Percentiles rank a stretch among this genome's conserved stretches.
Conservation (phyloP, 495 filamentous ascomycete species). For the Cladorrhinum samala region DNA sequence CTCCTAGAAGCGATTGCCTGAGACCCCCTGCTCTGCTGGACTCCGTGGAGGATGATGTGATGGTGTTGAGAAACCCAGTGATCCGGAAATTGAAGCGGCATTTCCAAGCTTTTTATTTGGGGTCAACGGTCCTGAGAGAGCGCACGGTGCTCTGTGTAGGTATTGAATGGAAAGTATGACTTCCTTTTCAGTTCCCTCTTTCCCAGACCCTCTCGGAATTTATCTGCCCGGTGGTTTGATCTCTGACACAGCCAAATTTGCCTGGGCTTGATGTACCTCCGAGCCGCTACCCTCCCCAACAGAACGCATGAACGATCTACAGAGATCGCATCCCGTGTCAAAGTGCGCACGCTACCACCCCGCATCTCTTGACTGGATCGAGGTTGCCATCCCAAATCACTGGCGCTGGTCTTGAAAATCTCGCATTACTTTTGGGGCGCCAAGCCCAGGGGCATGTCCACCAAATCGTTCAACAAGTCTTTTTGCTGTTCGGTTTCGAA, state of each 20-base stretch:
- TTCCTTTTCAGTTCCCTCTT: background rate
- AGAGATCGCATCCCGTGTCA: background rate
- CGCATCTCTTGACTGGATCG: background rate
- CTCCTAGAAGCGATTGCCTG: background rate
- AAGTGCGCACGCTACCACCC: background rate
- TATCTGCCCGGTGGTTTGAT: constrained; percentile 5
- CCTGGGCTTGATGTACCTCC: background rate
- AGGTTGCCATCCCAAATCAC: too few relatives aligned
- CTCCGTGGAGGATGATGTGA: too few relatives aligned
- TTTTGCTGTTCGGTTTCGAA: constrained; percentile 3
- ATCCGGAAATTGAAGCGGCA: too few relatives aligned
- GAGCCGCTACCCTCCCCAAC: background rate
- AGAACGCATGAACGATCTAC: constrained; percentile 12
- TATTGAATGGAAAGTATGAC: too few relatives aligned
- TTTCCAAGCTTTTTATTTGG: too few relatives aligned
- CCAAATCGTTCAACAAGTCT: background rate
- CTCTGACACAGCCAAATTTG: constrained; percentile 4
- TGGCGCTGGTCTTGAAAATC: too few relatives aligned
- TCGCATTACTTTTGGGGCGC: too few relatives aligned
- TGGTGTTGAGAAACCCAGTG: too few relatives aligned
- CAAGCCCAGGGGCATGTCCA: background rate
- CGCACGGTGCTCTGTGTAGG: background rate
- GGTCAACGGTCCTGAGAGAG: background rate
- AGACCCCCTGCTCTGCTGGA: background rate
- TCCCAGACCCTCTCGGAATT: background rate